Evolutionary conservation across 306 rosid genomes (phyloP), one percentile per base, ranked within the genome.

Genomic region (Cicer bijugum): DNA sequence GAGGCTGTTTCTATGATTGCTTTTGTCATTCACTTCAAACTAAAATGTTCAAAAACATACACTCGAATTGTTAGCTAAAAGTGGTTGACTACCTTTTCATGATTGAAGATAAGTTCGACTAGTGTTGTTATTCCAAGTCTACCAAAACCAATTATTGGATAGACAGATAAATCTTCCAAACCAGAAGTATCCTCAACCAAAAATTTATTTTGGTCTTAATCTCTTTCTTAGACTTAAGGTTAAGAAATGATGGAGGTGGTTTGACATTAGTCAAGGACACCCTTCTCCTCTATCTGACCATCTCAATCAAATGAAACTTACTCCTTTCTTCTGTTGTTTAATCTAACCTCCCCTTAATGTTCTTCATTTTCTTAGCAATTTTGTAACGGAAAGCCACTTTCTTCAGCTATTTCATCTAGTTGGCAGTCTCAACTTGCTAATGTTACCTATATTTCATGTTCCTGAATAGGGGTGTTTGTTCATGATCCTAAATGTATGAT

Each of bases 101-200:
- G 40, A 33, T 76, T 76, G 75, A 23, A 76, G 7, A 67, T 9
- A 6, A 68, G 20, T 56, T 37, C 60, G 17, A 68, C 48, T 2
- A 65, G 57, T 28, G 80, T 28, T 53, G 74, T 75, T 43, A 66
- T 66, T 10, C 74, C 80, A 40, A 65, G 46, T 42, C 80, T 73
- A 2, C 80, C 58, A 0, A 65, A 4, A 16, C 80, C 80, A 0
- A 65, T 5, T 9, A 75, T n/a, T 6, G 74, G 58, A 43, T 75
- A 75, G 0, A n/a, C n/a, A n/a, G n/a, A n/a, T n/a, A n/a, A n/a
- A n/a, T n/a, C n/a, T n/a, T n/a, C n/a, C n/a, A n/a, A n/a, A n/a
- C n/a, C n/a, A n/a, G n/a, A n/a, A n/a, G n/a, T n/a, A n/a, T n/a
- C n/a, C n/a, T n/a, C n/a, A n/a, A n/a, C n/a, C n/a, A n/a, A n/a